Conservation (phyloP, 2,329 filamentous ascomycete genomes). For the Colletotrichum tropicicola region DNA sequence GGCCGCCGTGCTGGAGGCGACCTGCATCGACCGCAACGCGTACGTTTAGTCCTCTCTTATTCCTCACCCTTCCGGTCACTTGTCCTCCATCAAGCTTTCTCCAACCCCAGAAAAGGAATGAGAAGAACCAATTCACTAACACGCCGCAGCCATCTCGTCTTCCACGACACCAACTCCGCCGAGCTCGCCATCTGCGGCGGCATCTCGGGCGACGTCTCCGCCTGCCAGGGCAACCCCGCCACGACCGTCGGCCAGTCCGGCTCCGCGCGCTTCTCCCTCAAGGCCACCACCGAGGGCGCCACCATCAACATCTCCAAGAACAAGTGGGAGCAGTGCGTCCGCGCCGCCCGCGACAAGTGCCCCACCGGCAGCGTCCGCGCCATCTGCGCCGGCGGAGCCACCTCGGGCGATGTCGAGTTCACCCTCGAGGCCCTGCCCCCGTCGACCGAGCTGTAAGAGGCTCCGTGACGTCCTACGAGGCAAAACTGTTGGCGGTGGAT, state of each 20-base stretch:
- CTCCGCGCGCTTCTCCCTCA: constrained; percentile 57
- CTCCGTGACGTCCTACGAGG: background rate
- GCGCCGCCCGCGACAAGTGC: constrained; percentile 60
- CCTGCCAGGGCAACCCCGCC: constrained; percentile 54
- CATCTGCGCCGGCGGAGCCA: constrained; percentile 58
- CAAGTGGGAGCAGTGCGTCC: constrained; percentile 62
- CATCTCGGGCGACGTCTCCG: constrained; percentile 54
- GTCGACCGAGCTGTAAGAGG: background rate
- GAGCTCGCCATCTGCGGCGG: constrained; percentile 61
- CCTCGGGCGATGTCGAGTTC: constrained; percentile 55
- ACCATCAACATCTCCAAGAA: constrained; percentile 63
- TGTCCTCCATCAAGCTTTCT: background rate
- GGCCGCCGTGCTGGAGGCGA: constrained; percentile 48
- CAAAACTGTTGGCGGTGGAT: constrained; percentile 2
- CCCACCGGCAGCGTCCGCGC: constrained; percentile 57
- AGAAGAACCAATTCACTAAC: constrained; percentile 7
- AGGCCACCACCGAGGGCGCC: constrained; percentile 48
- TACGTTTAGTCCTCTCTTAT: constrained; percentile 38
- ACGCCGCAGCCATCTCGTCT: constrained; percentile 46
- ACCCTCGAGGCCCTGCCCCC: constrained; percentile 14
- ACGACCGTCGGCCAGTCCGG: constrained; percentile 55
- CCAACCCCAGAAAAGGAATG: background rate
- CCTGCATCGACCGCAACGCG: constrained; percentile 51
- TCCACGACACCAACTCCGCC: constrained; percentile 59
- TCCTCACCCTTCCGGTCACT: background rate